These are phyloP conservation scores for Primulina huaijiensis DNA, from an alignment of 257 asterid species.

Conservation along the genomic window DNA sequence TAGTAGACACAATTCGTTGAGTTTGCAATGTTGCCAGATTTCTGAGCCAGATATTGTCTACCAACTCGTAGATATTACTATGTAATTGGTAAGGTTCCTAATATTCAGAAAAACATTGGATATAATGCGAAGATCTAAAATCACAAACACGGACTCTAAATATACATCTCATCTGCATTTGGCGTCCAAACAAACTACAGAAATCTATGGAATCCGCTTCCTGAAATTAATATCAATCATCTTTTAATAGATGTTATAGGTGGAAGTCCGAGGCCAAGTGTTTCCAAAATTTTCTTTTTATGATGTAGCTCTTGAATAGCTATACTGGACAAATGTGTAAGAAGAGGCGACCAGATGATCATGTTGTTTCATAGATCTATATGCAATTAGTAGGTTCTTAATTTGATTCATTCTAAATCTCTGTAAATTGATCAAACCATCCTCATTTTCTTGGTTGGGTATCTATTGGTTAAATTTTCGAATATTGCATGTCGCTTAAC, in stretches of 20 bases:
- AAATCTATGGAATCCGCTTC: neutral
- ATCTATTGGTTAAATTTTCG: neutral
- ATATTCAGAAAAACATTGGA: neutral
- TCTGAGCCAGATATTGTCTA: too few relatives aligned
- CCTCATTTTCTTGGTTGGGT: neutral
- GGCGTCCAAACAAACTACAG: neutral
- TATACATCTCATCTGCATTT: neutral
- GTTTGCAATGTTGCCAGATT: too few relatives aligned
- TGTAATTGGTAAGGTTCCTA: neutral
- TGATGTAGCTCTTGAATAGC: neutral
- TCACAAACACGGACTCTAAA: neutral
- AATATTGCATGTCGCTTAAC: too few relatives aligned
- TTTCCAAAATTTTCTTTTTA: neutral
- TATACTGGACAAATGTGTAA: neutral
- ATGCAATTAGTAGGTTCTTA: neutral
- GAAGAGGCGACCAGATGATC: neutral
- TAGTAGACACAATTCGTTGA: neutral
- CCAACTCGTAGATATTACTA: neutral
- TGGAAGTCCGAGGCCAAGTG: neutral
- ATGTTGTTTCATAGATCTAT: neutral
- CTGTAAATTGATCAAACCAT: neutral
- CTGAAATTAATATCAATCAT: neutral
- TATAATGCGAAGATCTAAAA: too few relatives aligned
- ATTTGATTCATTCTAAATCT: neutral
- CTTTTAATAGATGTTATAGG: neutral